Conservation (phyloP, 495 filamentous ascomycete species). For the Aspergillus taichungensis region DNA sequence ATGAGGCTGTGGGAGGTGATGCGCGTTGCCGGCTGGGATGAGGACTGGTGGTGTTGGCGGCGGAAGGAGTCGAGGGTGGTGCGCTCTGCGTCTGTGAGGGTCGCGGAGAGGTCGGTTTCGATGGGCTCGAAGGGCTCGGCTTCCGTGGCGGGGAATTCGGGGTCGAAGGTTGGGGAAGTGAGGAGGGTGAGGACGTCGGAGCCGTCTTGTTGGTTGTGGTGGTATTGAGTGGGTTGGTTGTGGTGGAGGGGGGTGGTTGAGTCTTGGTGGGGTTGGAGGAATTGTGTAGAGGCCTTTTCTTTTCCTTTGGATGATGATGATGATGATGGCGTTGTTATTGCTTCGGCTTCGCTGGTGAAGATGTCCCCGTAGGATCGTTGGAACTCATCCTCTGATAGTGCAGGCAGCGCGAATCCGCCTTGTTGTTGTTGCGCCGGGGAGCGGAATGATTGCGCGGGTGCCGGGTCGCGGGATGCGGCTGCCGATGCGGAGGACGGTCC, state of each 20-base stretch:
- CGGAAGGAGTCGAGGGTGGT: conserved; percentile 32
- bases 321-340: background rate
- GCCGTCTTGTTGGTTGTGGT: conserved; percentile 22
- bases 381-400: conserved; percentile 25
- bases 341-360: background rate
- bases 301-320: conserved; percentile 15
- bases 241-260: conserved; percentile 4
- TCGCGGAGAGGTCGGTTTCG: conserved; percentile 18
- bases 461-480: background rate
- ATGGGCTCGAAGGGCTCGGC: conserved; percentile 33
- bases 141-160: conserved; percentile 27
- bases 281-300: background rate
- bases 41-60: conserved; percentile 2
- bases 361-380: conserved; percentile 9
- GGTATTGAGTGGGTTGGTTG: background rate
- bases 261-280: background rate
- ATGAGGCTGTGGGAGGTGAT: conserved; percentile 29
- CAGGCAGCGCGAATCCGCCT: conserved; percentile 19
- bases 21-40: background rate
- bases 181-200: conserved; percentile 42
- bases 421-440: conserved; percentile 3
- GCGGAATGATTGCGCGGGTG: conserved; percentile 13
- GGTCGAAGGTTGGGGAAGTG: conserved; percentile 41
- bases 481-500: conserved; percentile 5
- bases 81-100: conserved; percentile 19